Percentiles rank a stretch among this genome's conserved stretches.
Evolutionary conservation across 1,284 basidiomycete genomes (phyloP).

Genomic region (Schizophyllum amplum): DNA sequence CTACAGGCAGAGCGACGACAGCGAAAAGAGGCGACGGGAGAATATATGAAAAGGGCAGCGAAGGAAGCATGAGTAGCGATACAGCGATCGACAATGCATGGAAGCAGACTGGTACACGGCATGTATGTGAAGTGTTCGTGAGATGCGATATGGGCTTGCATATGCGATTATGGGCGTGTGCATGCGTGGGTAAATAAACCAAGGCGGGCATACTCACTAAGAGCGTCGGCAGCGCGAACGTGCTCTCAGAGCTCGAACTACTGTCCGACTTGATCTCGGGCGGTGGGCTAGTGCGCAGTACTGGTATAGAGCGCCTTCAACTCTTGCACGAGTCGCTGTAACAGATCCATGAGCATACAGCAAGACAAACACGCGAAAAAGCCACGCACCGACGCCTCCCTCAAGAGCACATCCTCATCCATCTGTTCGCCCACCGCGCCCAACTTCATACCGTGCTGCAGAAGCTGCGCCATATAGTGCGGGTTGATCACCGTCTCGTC

Average conservation of each 20-base stretch:
- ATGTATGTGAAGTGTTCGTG: too few species aligned
- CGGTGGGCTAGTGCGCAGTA: too few species aligned
- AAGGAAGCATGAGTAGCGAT: background rate
- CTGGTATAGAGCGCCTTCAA: slow-evolving; percentile 21
- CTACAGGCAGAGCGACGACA: background rate
- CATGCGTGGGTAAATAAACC: background rate
- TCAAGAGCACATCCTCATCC: slow-evolving; percentile 31
- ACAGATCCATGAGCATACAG: background rate
- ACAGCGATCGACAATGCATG: background rate
- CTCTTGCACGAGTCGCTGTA: slow-evolving; percentile 28
- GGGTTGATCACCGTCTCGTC: slow-evolving; percentile 69
- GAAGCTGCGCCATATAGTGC: slow-evolving; percentile 64
- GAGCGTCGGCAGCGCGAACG: too few species aligned
- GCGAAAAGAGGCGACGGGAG: background rate
- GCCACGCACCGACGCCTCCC: slow-evolving; percentile 31
- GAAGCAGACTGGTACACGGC: background rate
- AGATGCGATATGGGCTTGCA: too few species aligned
- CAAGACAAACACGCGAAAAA: background rate
- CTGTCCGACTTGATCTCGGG: too few species aligned
- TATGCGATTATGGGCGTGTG: background rate
- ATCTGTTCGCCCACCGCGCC: slow-evolving; percentile 27
- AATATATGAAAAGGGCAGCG: background rate
- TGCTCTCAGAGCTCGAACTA: too few species aligned
- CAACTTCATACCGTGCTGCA: slow-evolving; percentile 56
- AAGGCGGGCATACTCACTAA: too few species aligned